Evolutionary conservation across 441 rosid species (phyloP).

Genomic region (Iberis amara): DNA sequence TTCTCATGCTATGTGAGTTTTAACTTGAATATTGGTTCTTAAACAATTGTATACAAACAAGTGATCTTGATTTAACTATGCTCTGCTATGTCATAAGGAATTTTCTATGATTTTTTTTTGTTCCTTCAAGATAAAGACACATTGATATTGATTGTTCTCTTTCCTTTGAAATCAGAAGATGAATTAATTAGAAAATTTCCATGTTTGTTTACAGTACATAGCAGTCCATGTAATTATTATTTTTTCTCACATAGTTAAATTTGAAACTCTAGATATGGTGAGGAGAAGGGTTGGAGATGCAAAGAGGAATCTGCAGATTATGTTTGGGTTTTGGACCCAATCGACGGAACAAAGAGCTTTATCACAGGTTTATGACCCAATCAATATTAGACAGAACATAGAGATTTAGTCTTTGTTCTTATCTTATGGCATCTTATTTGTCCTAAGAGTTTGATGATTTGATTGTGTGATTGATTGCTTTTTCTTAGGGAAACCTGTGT

Average conservation of each 20-base stretch:
- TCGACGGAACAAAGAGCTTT: conserved; percentile 95
- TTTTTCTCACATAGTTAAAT: not conserved
- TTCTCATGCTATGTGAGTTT: conserved; percentile 80
- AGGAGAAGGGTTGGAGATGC: conserved; percentile 96
- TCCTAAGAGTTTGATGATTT: conserved; percentile 10
- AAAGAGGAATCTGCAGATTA: conserved; percentile 66
- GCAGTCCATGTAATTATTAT: too few relatives aligned
- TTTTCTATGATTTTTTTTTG: not conserved
- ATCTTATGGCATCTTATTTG: not conserved
- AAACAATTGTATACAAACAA: not conserved
- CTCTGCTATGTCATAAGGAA: not conserved
- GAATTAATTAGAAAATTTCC: too few relatives aligned
- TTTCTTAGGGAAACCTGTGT: conserved; percentile 83
- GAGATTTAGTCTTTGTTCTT: not conserved
- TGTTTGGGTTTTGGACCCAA: conserved; percentile 98
- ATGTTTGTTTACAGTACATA: too few relatives aligned
- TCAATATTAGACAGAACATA: too few relatives aligned
- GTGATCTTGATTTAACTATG: not conserved
- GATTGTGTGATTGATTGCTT: conserved; percentile 19
- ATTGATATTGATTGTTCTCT: too few relatives aligned
- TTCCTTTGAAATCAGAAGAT: too few relatives aligned
- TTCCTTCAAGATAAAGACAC: too few relatives aligned
- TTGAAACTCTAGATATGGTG: conserved; percentile 66
- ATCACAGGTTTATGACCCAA: conserved; percentile 53
- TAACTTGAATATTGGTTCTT: not conserved